Conservation (phyloP, 106 monocot genomes). For the Dioscorea zingiberensis region DNA sequence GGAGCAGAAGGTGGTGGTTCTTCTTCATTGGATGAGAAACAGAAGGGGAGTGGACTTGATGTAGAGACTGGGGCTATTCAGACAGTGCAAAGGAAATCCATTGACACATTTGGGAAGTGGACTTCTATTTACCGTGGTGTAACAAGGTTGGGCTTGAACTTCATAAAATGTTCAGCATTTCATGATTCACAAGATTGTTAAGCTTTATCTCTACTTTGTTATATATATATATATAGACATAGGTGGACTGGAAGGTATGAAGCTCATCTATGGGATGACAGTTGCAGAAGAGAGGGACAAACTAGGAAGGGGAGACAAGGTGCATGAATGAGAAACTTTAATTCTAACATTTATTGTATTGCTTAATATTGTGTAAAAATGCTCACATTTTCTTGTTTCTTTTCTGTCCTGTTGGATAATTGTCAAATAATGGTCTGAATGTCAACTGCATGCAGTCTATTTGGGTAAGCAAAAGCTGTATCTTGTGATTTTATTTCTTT, state of each 20-base stretch:
- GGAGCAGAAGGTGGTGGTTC: conserved; percentile 27
- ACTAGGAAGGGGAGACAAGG: conserved; percentile 90
- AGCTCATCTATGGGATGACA: conserved; percentile 95
- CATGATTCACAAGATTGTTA: no score
- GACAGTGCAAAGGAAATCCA: conserved; percentile 49
- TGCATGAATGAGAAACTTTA: not conserved
- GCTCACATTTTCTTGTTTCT: not conserved
- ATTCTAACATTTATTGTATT: not conserved
- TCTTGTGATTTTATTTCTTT: no score
- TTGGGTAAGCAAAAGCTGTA: conserved; percentile 43
- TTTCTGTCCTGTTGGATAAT: not conserved
- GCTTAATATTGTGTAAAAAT: not conserved
- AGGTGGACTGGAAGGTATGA: conserved; percentile 93
- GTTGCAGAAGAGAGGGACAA: conserved; percentile 66
- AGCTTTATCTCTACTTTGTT: no score
- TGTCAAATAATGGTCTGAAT: not conserved
- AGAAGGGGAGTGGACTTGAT: not conserved
- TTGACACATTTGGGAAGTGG: conserved; percentile 91
- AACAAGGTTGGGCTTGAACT: conserved; percentile 48
- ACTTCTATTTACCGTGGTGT: conserved; percentile 95
- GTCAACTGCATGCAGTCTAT: conserved; percentile 21
- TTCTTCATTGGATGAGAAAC: conserved; percentile 17
- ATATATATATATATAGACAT: no score
- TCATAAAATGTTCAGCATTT: no score
- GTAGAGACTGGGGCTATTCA: conserved; percentile 11